Evolutionary conservation across 2,329 filamentous ascomycete species (phyloP), one percentile per base, ranked within the genome.

Genomic region (Rutstroemia sp.): DNA sequence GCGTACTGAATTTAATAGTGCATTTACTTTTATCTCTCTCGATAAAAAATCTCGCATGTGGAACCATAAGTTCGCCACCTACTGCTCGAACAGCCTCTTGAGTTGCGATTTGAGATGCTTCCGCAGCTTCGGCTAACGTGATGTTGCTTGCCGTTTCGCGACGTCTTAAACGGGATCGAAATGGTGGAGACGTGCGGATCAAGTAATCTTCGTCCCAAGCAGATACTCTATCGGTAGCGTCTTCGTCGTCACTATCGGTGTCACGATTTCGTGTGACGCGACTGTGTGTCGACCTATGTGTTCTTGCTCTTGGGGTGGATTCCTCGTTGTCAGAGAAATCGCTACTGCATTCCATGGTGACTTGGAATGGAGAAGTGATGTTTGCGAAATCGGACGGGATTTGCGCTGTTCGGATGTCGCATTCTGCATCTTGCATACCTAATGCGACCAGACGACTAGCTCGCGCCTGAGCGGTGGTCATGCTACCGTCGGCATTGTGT

Each of bases 11-110:
- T 57, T 83, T 86, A 65, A 97, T 87, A 14, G 86, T 91, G 64
- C 94, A 92, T 71, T 87, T 90, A 73, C 83, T 89, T 74, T 90
- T 92, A 64, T 87, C 82, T 69, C 84, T 82, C 66, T 88, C 85
- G 55, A 96, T 95, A 67, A 86, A 87, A 72, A 97, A 96, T 27
- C 83, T 82, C 2, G 90, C 89, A 70, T 90, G 83, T 0, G 89
- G 89, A 36, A 78, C 77, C 71, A 92, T 78, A 4, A 89, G 73
- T 44, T 80, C 79, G 27, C 80, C 79, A 4, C 80, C 80, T 1
- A 80, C 79, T 2, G 79, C 79, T 56, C 75, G 73, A 14, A 80
- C 75, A 1, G 80, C 77, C 65, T 83, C 80, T 59, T 83, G 80
- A 1, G 78, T 80, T 14, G 78, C 78, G 30, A 75, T 71, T 62